Base-by-base conservation (phyloP, 306 rosid genomes). In the Trifolium pratense region DNA sequence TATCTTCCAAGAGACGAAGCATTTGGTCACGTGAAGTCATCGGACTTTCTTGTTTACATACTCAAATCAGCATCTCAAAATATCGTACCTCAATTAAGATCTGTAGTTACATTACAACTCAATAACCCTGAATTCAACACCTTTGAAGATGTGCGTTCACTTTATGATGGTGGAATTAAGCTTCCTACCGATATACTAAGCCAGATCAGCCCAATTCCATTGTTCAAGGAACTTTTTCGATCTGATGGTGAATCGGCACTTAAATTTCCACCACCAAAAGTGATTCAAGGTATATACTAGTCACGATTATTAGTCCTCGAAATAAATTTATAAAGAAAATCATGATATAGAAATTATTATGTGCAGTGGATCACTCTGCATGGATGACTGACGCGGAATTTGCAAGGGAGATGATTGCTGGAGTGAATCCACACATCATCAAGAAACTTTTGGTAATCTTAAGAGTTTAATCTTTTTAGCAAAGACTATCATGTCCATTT, bases 371-470 rank as follows among this genome's bases (percentile, higher is more conserved):
- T 37, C 70, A 62, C 18, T 68, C 82, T 49, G 96, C 84, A 34
- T 90, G 96, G 96, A 86, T 86, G 85, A 88, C 89, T 15, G 96
- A 90, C 76, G 93, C 85, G 76, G 93, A 90, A 75, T 90, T 90
- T 74, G 90, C 89, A 3, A 80, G 96, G 74, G 93, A 90, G 77
- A 88, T 83, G 89, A 76, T 86, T 76, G 93, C 91, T 9, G 96
- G 96, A 20, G 87, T 88, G 36, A 85, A 90, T 79, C 96, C 96
- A 18, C 81, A 78, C 52, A 36, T 71, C 64, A 88, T 90, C 74
- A 46, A 34, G 68, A 42, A 7, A 66, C 76, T 85, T 66, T 5
- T 61, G 70, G 70, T 66, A 66, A 65, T 39, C 6, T 20, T 62
- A 17, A 16, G 17, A 36, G n/a, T 62, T 63, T 20, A 65, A 20